These are phyloP conservation scores for Boletellus deceptivus DNA, from an alignment of 1,284 basidiomycete genomes.

Conservation along the genomic window DNA sequence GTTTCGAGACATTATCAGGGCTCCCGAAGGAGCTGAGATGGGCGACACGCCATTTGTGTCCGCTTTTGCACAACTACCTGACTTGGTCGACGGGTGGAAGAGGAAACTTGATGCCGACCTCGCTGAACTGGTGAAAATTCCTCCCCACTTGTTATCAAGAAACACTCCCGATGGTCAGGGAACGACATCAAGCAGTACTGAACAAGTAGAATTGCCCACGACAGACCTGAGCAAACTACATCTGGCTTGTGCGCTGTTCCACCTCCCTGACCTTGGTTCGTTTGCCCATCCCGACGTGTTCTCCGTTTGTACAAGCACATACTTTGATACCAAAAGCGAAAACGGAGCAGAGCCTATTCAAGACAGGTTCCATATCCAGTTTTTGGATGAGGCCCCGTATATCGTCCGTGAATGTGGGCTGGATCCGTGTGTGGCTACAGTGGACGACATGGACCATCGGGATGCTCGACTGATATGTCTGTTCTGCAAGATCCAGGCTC, in stretches of 20 bases:
- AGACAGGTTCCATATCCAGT: background rate
- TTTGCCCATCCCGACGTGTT: background rate
- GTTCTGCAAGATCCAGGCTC: background rate
- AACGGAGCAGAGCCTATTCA: background rate
- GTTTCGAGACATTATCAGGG: slow-evolving; percentile 16
- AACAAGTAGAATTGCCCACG: too few relatives aligned
- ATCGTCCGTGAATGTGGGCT: slow-evolving; percentile 8
- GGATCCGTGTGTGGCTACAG: slow-evolving; percentile 16
- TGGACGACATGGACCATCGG: slow-evolving; percentile 16
- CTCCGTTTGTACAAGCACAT: background rate
- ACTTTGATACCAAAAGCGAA: too few relatives aligned
- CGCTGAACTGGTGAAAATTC: slow-evolving; percentile 7
- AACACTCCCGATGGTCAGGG: background rate
- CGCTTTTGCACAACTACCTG: slow-evolving; percentile 19
- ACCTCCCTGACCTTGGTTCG: background rate
- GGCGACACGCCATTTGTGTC: slow-evolving; percentile 2
- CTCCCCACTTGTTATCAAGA: background rate
- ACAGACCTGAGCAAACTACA: background rate
- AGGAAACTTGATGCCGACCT: slow-evolving; percentile 13
- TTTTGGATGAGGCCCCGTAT: slow-evolving; percentile 4
- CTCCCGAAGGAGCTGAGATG: slow-evolving; percentile 1
- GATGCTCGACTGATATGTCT: slow-evolving; percentile 10
- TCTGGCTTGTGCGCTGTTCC: slow-evolving; percentile 9
- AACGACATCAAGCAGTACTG: background rate
- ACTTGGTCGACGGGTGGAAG: slow-evolving; percentile 15